Conservation (phyloP, 148 eudicot genomes). For the Linanthus parryae region DNA sequence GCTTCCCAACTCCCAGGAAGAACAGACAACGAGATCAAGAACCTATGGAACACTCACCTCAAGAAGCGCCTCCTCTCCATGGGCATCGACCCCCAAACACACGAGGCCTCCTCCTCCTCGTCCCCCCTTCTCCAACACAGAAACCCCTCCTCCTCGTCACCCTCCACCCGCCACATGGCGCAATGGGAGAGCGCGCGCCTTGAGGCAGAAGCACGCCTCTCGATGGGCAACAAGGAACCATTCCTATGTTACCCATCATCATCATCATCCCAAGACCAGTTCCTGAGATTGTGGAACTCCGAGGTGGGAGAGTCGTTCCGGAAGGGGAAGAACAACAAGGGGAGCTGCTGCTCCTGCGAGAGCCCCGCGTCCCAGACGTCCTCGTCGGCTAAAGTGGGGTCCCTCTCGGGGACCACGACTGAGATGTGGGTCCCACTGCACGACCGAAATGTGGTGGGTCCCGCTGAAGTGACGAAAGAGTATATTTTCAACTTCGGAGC, state of each 20-base stretch:
- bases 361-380: slow-evolving; percentile 63
- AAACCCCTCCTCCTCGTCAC: slow-evolving; percentile 37
- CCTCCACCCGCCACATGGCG: slow-evolving; percentile 92
- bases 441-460: slow-evolving; percentile 2
- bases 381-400: slow-evolving; percentile 39
- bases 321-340: slow-evolving; percentile 18
- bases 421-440: slow-evolving; percentile 15
- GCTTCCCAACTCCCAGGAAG: slow-evolving; percentile 84
- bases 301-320: slow-evolving; percentile 83
- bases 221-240: slow-evolving; percentile 66
- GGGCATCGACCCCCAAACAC: slow-evolving; percentile 89
- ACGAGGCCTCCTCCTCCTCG: slow-evolving; percentile 37
- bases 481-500: slow-evolving; percentile 20
- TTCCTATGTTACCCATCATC: slow-evolving; percentile 21
- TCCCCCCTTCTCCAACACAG: slow-evolving; percentile 19
- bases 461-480: no score
- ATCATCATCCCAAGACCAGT: slow-evolving; percentile 35
- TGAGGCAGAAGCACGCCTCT: slow-evolving; percentile 95
- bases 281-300: slow-evolving; percentile 78
- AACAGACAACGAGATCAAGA: slow-evolving; percentile 97
- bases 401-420: slow-evolving; percentile 41
- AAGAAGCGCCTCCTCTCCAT: slow-evolving; percentile 59
- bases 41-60: slow-evolving; percentile 90
- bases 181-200: slow-evolving; percentile 99
- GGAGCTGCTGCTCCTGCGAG: slow-evolving; percentile 21